A percentile compares a stretch with the other conserved stretches of the same genome.
Conservation (phyloP, 192 early-diverging fungal genomes). For the Gryganskiella cystojenkinii region DNA sequence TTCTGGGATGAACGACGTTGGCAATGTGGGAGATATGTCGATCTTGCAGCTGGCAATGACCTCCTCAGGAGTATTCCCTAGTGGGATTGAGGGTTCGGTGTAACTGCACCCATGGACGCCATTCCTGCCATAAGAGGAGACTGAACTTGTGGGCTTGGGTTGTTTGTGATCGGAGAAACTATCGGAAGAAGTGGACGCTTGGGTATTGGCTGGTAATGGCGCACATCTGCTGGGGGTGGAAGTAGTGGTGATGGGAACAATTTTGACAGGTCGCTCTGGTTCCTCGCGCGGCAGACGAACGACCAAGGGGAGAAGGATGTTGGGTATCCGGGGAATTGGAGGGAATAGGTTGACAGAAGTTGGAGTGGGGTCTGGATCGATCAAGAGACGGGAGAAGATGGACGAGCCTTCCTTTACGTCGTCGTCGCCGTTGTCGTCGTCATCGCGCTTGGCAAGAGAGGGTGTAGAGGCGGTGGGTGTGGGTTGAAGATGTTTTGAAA, state of each 20-base stretch:
- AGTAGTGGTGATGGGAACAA: not conserved
- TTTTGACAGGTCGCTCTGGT: not conserved
- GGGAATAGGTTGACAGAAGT: not conserved
- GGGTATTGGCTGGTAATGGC: too few species aligned
- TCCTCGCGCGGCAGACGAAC: not conserved
- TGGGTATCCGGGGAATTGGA: conserved; percentile 9
- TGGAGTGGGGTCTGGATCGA: not conserved
- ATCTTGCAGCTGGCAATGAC: not conserved
- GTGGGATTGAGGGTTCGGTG: too few species aligned
- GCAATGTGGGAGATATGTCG: not conserved
- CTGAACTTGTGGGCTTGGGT: too few species aligned
- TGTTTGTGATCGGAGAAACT: too few species aligned
- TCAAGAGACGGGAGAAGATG: not conserved
- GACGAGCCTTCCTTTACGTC: not conserved
- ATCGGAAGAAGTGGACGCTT: too few species aligned
- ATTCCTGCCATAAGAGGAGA: too few species aligned
- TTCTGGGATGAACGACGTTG: not conserved
- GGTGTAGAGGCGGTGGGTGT: too few species aligned
- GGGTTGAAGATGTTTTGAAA: not conserved
- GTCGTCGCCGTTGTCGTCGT: not conserved
- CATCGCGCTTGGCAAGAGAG: not conserved
- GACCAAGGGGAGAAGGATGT: conserved; percentile 8
- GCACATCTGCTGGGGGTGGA: too few species aligned
- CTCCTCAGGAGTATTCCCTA: not conserved
- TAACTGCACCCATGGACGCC: too few species aligned